Conservation (phyloP, 495 filamentous ascomycete genomes). For the Aspergillus incahuasiensis region DNA sequence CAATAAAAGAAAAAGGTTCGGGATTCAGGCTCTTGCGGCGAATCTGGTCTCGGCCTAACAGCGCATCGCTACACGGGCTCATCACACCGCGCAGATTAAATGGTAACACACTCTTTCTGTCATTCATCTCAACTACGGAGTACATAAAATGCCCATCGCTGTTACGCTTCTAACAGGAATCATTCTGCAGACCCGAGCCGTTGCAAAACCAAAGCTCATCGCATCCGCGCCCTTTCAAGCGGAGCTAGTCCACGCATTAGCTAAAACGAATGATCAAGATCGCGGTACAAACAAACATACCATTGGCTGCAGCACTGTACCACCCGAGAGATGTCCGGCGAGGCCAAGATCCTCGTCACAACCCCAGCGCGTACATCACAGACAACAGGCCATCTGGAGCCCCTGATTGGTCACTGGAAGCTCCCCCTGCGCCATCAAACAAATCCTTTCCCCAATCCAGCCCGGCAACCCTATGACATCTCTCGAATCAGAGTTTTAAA, state of each 20-base stretch:
- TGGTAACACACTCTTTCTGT: too few relatives aligned
- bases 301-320: conserved; percentile 3
- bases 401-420: conserved; percentile 14
- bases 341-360: conserved; percentile 18
- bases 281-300: background rate
- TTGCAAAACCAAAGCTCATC: background rate
- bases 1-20: too few relatives aligned
- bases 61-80: too few relatives aligned
- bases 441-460: conserved; percentile 4
- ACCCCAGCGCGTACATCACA: conserved; percentile 18
- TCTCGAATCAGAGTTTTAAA: conserved; percentile 3
- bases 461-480: background rate
- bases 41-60: too few relatives aligned
- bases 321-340: background rate
- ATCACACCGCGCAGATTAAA: too few relatives aligned
- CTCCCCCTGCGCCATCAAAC: conserved; percentile 7
- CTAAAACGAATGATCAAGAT: background rate
- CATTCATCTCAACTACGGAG: too few relatives aligned
- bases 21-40: too few relatives aligned
- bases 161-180: too few relatives aligned
- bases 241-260: too few relatives aligned
- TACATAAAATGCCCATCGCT: too few relatives aligned
- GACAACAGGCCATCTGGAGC: conserved; percentile 1
- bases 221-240: background rate
- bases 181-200: background rate